Base-by-base conservation (phyloP, 1,139 yeast species). In the Suhomyces yuchorum region DNA sequence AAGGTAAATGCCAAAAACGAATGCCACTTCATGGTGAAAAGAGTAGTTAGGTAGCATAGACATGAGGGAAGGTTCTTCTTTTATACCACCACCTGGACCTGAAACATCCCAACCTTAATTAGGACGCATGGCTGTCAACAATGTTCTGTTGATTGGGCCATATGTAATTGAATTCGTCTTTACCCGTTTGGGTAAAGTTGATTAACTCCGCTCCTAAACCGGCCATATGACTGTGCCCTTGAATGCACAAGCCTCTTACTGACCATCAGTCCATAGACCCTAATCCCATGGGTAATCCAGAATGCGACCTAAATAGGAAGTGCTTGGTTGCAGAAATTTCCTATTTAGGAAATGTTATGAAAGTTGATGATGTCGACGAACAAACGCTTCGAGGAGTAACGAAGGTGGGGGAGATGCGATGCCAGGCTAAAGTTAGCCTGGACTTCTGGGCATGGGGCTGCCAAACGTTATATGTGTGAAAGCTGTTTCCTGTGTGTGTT, bases 21-120 rank as follows among this genome's bases (percentile, higher is more conserved):
- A 23, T 24, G 30, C 30, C 40, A 37, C 40, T 37, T 37, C 40
- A 37, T 37, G 30, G 5, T 26, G n/a, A 26, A 26, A 26, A 12
- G 19, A 6, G 4, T 37, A 20, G 12, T 17, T n/a, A 20, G 19
- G 37, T 34, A 7, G 4, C 7, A 5, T 20, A 5, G 23, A 20
- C 7, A 5, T 5, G 23, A 20, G 7, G 7, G 23, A 20, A 5
- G 23, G 23, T 20, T 20, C 23, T 20, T 20, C 23, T 20, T 20
- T 20, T 20, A 20, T 20, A 20, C 23, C 23, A 20, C 23, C 23
- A 20, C 23, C 4, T 5, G 23, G 7, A 20, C 7, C 23, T n/a
- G n/a, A n/a, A 20, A 20, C 23, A 20, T 20, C 23, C n/a, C n/a
- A n/a, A 20, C 7, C n/a, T 19, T 15, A 4, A 8, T 5, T 15